Evolutionary conservation across 2,329 filamentous ascomycete genomes (phyloP), one percentile per base, ranked within the genome.

Genomic region (Fusarium bulbicola): DNA sequence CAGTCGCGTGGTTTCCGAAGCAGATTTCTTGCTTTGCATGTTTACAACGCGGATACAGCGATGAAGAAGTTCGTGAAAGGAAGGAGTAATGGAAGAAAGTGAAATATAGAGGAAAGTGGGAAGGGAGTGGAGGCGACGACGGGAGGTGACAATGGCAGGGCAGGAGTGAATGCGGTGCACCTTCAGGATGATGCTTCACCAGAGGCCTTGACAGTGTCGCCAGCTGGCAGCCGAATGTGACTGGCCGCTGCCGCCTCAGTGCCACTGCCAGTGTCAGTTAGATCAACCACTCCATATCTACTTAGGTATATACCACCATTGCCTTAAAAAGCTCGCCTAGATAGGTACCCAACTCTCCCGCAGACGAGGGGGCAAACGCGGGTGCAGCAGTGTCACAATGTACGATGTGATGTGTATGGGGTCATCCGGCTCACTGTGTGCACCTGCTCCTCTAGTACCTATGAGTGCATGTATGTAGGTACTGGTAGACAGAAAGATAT

Each of bases 331-430:
- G 34, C 28, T 34, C 42, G 63, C 60, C 50, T 28, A n/a, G 18
- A 12, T 36, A n/a, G 18, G 8, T 36, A 40, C 45, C 21, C 62
- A 32, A 24, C 36, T 32, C 36, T 32, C 24, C 34, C 34, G 18
- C n/a, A 28, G 40, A 34, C 21, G 47, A 26, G 52, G 30, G 62
- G 60, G 28, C 42, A 70, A 73, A 59, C 54, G 45, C 57, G 67
- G 63, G 73, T 61, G 40, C 36, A 37, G 46, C 18, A 74, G 72
- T 74, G 58, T 73, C 60, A 74, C 72, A 66, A 60, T 74, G 72
- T 74, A 50, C 64, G 58, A 74, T 74, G 64, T 47, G 58, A 74
- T 74, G 64, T 47, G 60, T 59, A 73, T 56, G 43, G n/a, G 40
- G 47, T 68, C 66, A 59, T 59, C 61, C 46, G 56, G 39, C 68